Evolutionary conservation across 495 filamentous ascomycete genomes (phyloP), one percentile per base, ranked within the genome.

Genomic region (Acidomyces sp.): DNA sequence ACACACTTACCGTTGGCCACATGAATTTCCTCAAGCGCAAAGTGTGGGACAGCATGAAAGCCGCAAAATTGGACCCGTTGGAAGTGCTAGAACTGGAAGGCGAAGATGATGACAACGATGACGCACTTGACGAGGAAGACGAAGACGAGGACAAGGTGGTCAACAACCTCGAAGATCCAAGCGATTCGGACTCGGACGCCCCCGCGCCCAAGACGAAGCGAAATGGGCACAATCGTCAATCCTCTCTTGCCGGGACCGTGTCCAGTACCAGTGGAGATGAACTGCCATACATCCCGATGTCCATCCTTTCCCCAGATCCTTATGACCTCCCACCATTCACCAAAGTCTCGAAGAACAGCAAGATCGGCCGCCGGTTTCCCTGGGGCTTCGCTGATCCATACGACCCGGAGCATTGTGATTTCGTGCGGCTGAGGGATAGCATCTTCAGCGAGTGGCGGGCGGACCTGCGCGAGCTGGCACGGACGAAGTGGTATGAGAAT

Each of bases 321-420:
- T 87, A 94, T 62, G 85, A 90, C 51, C 72, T 41, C 4, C 38
- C 37, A 4, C 43, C 48, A 23, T 41, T 29, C 41, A 34, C 34
- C 26, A 39, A 26, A 27, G 20, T 22, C 83, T 28, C 21, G 25
- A 27, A 5, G 6, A 32, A 28, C 3, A 56, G 61, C 25, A 66
- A 65, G 9, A 60, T 87, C 37, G 90, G 87, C 13, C 76, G 90
- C 37, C 77, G 75, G 33, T 97, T 96, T 53, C 82, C 92, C 3
- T 97, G 90, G 90, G 90, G 90, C 15, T 88, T 93, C 54, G 90
- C 90, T 9, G 84, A 94, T 52, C 90, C 90, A 0, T 83, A 86
- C 63, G 74, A 95, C 53, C 66, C 78, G 23, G 75, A 80, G 49
- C 90, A 97, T 63, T 97, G 92, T 62, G 88, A 97, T 59, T 93